Conservation (phyloP, 1,284 basidiomycete genomes). For the Lentinula novae-zelandiae region DNA sequence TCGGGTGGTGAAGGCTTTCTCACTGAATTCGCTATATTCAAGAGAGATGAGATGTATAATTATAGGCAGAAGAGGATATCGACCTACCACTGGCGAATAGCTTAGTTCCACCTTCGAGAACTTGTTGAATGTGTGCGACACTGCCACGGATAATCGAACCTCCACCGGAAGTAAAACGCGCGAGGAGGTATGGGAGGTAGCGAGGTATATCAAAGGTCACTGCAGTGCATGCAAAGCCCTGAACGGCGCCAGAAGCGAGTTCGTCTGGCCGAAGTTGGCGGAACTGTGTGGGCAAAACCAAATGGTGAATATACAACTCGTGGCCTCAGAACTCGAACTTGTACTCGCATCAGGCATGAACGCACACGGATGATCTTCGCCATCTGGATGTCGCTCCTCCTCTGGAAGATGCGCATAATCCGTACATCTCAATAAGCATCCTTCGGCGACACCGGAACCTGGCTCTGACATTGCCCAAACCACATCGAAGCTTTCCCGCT, state of each 20-base stretch:
- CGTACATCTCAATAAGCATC: constrained; percentile 2
- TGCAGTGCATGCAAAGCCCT: constrained; percentile 11
- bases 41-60: not conserved
- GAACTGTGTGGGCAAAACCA: not conserved
- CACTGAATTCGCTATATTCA: constrained; percentile 7
- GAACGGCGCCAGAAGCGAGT: not conserved
- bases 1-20: constrained; percentile 28
- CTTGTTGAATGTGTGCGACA: constrained; percentile 63
- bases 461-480: constrained; percentile 12
- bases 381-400: not conserved
- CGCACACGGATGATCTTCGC: constrained; percentile 3
- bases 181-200: constrained; percentile 67
- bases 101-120: constrained; percentile 56
- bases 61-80: not conserved
- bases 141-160: constrained; percentile 53
- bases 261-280: not conserved
- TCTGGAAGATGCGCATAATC: constrained; percentile 3
- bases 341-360: constrained; percentile 6
- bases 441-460: not conserved
- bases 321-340: not conserved
- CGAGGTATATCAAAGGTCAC: constrained; percentile 54
- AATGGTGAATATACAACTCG: not conserved
- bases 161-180: constrained; percentile 57
- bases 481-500: constrained; percentile 13
- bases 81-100: constrained; percentile 28